These are phyloP conservation scores for Colletotrichum somersetense DNA, from an alignment of 2,329 filamentous ascomycete species.

Conservation along the genomic window DNA sequence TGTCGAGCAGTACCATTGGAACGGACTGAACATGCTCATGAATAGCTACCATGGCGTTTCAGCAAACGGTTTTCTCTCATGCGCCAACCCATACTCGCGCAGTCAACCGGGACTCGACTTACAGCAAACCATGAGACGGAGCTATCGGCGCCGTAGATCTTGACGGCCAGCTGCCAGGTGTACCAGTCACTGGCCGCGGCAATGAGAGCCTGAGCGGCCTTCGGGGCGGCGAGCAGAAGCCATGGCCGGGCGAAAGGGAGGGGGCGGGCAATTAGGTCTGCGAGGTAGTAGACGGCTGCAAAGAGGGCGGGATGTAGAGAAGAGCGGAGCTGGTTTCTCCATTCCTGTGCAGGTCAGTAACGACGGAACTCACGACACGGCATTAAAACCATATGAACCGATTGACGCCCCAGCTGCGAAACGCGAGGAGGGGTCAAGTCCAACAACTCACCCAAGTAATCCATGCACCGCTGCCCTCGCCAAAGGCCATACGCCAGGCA, in stretches of 20 bases:
- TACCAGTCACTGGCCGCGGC: conserved; percentile 86
- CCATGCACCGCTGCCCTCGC: conserved; percentile 82
- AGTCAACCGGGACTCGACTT: conserved; percentile 50
- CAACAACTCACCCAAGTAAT: conserved; percentile 85
- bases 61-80: not conserved
- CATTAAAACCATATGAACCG: conserved; percentile 1
- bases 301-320: conserved; percentile 93
- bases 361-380: not conserved
- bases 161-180: conserved; percentile 84
- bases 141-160: conserved; percentile 76
- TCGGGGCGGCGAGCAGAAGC: conserved; percentile 79
- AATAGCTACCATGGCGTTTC: conserved; percentile 65
- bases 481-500: conserved; percentile 91
- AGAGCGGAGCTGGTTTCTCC: conserved; percentile 87
- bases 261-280: conserved; percentile 67
- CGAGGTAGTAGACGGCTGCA: conserved; percentile 76
- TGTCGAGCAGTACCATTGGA: conserved; percentile 97
- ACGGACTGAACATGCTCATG: conserved; percentile 82
- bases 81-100: not conserved
- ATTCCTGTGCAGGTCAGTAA: conserved; percentile 74
- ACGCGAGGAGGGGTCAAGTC: not conserved
- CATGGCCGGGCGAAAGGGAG: conserved; percentile 70
- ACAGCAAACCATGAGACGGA: conserved; percentile 78
- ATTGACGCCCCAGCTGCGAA: not conserved
- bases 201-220: conserved; percentile 80